Evolutionary conservation across 805 yeast species (phyloP).

Genomic region (Wickerhamiella cacticola): DNA sequence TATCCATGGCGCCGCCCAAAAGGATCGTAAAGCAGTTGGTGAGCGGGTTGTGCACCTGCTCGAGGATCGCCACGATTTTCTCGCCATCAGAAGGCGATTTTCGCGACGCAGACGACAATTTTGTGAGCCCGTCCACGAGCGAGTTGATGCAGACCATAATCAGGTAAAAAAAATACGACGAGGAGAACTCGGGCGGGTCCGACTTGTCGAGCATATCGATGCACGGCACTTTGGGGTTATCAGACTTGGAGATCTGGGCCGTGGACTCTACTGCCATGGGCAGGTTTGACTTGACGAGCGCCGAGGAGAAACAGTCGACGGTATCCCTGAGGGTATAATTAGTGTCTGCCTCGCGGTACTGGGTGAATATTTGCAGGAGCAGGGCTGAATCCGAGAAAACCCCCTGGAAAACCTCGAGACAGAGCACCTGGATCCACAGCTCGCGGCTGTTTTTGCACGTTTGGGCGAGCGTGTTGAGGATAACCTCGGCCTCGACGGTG

Average conservation of each 20-base stretch:
- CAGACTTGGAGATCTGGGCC: conserved; percentile 12
- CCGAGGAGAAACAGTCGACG: conserved; percentile 18
- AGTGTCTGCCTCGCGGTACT: conserved; percentile 2
- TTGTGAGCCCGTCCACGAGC: conserved; percentile 51
- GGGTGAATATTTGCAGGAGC: conserved; percentile 39
- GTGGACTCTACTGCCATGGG: conserved; percentile 3
- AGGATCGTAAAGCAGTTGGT: conserved; percentile 39
- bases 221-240: conserved; percentile 33
- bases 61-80: conserved; percentile 11
- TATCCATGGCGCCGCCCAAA: conserved; percentile 56
- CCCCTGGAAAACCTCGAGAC: conserved; percentile 59
- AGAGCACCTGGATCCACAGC: conserved; percentile 60
- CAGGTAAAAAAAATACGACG: conserved; percentile 48
- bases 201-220: conserved; percentile 70
- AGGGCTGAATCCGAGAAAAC: conserved; percentile 46
- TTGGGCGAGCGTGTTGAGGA: conserved; percentile 63
- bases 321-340: conserved; percentile 42
- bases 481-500: conserved; percentile 69
- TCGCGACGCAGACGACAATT: conserved; percentile 23
- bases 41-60: conserved; percentile 23
- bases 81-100: conserved; percentile 2
- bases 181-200: conserved; percentile 61
- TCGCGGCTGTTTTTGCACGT: conserved; percentile 50
- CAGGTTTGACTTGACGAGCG: conserved; percentile 10
- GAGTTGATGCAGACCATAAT: conserved; percentile 41